phyloP scores from a whole-genome alignment of 345 rosid genomes.

The Angophora floribunda region DNA sequence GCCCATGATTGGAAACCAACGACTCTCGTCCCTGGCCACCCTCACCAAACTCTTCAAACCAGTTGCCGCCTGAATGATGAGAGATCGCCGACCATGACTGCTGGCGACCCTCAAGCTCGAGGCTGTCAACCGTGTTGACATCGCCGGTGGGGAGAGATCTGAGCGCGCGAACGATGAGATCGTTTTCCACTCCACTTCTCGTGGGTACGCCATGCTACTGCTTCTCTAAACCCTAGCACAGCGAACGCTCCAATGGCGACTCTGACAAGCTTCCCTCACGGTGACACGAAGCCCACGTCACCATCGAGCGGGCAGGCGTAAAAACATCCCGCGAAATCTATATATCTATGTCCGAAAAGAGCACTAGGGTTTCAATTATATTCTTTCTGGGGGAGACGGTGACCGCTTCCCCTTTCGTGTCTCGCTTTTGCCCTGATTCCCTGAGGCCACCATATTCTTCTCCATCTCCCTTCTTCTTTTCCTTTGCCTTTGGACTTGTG shows the following conservation, averaged over 20 bases:
- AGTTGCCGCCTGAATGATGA: background rate
- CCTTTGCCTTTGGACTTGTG: background rate
- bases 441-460: slow-evolving; percentile 1
- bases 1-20: background rate
- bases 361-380: background rate
- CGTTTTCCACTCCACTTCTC: background rate
- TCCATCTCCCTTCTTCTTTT: background rate
- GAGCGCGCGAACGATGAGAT: background rate
- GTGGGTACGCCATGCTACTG: background rate
- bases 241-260: background rate
- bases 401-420: background rate
- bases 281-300: background rate
- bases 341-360: background rate
- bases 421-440: slow-evolving; percentile 2
- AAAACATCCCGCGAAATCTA: background rate
- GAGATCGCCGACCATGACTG: background rate
- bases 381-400: background rate
- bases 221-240: background rate
- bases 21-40: background rate
- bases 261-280: background rate
- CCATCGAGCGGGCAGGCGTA: background rate
- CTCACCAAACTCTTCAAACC: background rate
- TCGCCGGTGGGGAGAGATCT: background rate
- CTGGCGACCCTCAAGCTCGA: background rate
- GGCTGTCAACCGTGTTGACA: background rate